A percentile compares a stretch with the other conserved stretches of the same genome.
Conservation (phyloP, 345 rosid species). For the Citrus australasica region DNA sequence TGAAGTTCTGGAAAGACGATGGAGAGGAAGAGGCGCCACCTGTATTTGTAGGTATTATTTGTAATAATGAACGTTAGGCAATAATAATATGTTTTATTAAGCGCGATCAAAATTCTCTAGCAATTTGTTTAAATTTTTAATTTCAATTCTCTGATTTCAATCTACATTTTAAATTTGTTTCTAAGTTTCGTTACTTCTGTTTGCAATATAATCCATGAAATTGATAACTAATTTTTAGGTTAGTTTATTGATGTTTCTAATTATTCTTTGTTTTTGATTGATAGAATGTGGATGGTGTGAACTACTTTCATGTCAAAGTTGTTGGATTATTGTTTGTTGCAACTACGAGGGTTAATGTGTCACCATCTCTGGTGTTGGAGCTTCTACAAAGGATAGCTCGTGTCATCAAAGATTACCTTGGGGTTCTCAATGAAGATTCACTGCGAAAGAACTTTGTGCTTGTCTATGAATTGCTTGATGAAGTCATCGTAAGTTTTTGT, state of each 20-base stretch:
- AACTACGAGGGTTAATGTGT: slow-evolving; percentile 83
- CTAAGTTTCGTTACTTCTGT: not conserved
- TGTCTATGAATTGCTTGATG: slow-evolving; percentile 94
- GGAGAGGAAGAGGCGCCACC: slow-evolving; percentile 96
- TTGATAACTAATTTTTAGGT: not conserved
- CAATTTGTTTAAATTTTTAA: not conserved
- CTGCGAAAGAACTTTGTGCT: slow-evolving; percentile 90
- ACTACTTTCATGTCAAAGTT: slow-evolving; percentile 97
- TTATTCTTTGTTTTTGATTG: not conserved
- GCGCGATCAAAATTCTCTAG: not conserved
- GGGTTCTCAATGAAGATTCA: slow-evolving; percentile 94
- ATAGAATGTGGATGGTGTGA: slow-evolving; percentile 92
- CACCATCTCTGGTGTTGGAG: slow-evolving; percentile 97
- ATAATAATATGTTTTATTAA: not conserved
- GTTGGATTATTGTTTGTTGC: slow-evolving; percentile 93
- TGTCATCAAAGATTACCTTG: slow-evolving; percentile 94
- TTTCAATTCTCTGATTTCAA: not conserved
- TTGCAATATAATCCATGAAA: not conserved
- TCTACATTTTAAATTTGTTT: not conserved
- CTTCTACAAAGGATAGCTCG: slow-evolving; percentile 95
- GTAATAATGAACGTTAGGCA: slow-evolving; percentile 15
- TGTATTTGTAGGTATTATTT: slow-evolving; percentile 93
- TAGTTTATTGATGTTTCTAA: not conserved
- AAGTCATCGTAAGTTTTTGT: slow-evolving; percentile 79
- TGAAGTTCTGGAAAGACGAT: slow-evolving; percentile 97